phyloP scores from a whole-genome alignment of 2,329 filamentous ascomycete species.

The Aaosphaeria pasadenensis region DNA sequence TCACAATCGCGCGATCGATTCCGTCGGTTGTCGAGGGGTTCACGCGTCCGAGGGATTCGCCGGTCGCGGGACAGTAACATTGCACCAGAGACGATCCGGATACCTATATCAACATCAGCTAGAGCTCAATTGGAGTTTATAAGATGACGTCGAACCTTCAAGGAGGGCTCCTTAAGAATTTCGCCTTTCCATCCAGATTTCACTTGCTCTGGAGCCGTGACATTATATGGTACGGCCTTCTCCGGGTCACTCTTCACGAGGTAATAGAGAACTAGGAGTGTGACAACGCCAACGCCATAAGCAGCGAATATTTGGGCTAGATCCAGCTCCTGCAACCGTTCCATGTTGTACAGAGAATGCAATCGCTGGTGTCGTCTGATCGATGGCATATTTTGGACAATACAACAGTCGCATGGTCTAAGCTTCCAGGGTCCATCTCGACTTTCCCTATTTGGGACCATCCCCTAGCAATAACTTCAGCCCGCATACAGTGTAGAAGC shows the following conservation, averaged over 20 bases:
- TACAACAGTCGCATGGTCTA: no score
- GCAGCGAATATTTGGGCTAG: no score
- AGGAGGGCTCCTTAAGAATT: conserved; percentile 57
- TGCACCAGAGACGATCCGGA: conserved; percentile 67
- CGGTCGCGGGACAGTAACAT: conserved; percentile 88
- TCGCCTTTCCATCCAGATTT: conserved; percentile 52
- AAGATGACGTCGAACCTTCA: conserved; percentile 49
- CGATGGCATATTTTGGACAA: no score
- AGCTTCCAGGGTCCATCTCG: no score
- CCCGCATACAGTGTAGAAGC: no score
- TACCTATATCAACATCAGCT: conserved; percentile 37
- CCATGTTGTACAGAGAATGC: no score
- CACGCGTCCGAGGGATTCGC: conserved; percentile 73
- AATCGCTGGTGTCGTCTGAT: no score
- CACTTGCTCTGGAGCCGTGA: conserved; percentile 62
- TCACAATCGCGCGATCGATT: conserved; percentile 75
- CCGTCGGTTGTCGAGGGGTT: conserved; percentile 72
- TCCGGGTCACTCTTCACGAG: conserved; percentile 27
- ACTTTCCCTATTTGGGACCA: no score
- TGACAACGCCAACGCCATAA: background rate
- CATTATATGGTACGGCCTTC: conserved; percentile 55
- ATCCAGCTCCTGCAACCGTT: no score
- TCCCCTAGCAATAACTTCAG: no score
- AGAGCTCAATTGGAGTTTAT: background rate
- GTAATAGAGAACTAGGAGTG: background rate